These are phyloP conservation scores for Aspergillus sclerotiicarbonarius DNA, from an alignment of 495 filamentous ascomycete species.

Conservation along the genomic window DNA sequence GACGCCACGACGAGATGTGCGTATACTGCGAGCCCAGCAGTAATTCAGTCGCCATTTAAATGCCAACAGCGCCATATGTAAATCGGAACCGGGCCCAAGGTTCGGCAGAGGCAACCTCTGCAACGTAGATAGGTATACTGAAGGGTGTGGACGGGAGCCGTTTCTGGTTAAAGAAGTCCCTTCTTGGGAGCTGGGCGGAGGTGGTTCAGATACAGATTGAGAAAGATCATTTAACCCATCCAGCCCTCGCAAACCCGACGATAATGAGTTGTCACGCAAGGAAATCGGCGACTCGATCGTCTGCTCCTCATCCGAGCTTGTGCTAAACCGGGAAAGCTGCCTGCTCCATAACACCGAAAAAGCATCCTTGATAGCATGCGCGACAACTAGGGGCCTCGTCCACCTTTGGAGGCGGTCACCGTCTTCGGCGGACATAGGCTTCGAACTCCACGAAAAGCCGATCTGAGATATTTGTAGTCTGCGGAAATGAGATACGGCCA, in stretches of 20 bases:
- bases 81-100: constrained; percentile 37
- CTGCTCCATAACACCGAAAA: constrained; percentile 31
- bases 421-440: constrained; percentile 35
- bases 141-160: constrained; percentile 30
- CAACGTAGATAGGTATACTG: constrained; percentile 34
- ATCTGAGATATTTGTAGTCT: constrained; percentile 55
- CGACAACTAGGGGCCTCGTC: constrained; percentile 34
- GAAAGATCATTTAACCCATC: constrained; percentile 21
- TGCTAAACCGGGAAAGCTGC: constrained; percentile 29
- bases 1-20: constrained; percentile 58
- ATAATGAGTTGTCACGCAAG: constrained; percentile 9
- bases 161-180: constrained; percentile 16
- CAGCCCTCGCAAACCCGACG: constrained; percentile 19
- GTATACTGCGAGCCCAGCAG: constrained; percentile 19
- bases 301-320: constrained; percentile 14
- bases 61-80: constrained; percentile 42
- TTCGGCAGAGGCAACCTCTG: constrained; percentile 38
- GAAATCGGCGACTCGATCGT: constrained; percentile 5
- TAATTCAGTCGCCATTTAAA: constrained; percentile 55
- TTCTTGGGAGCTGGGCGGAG: constrained; percentile 14
- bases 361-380: constrained; percentile 38
- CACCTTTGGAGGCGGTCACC: constrained; percentile 34
- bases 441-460: constrained; percentile 50
- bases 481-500: constrained; percentile 14
- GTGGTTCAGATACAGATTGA: constrained; percentile 24